Percentiles rank a stretch among this genome's conserved stretches.
Evolutionary conservation across 345 rosid genomes (phyloP).

Genomic region (Eucalyptus tenuipes): DNA sequence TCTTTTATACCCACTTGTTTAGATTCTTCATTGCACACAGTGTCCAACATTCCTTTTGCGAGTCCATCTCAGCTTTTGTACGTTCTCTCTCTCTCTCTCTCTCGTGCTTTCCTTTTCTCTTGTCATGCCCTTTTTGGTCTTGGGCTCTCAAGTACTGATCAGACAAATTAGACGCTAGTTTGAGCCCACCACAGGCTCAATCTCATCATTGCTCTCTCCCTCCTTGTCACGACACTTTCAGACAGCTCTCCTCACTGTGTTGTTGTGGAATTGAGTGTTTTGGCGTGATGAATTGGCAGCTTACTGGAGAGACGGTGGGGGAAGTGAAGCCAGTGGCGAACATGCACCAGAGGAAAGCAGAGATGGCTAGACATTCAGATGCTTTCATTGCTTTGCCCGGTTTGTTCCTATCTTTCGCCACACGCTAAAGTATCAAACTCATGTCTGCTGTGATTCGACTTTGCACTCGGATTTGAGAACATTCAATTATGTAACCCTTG

Average conservation of each 20-base stretch:
- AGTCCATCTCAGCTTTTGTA: not conserved
- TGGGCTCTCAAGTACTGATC: not conserved
- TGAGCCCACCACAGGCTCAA: not conserved
- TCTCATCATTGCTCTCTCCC: not conserved
- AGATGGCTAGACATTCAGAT: slow-evolving; percentile 20
- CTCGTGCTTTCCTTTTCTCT: not conserved
- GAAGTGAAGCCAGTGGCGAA: slow-evolving; percentile 23
- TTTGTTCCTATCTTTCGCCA: not conserved
- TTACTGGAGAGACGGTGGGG: slow-evolving; percentile 17
- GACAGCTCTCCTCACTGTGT: not conserved
- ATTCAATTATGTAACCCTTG: not conserved
- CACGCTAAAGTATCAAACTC: not conserved
- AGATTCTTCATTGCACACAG: not conserved
- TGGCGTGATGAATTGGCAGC: not conserved
- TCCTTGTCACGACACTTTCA: not conserved
- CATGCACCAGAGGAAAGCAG: slow-evolving; percentile 23
- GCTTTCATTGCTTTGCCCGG: slow-evolving; percentile 23
- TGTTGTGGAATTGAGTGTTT: not conserved
- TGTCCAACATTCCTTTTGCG: not conserved
- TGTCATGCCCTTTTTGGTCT: not conserved
- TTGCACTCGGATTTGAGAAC: not conserved
- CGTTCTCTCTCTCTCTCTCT: not conserved
- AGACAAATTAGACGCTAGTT: not conserved
- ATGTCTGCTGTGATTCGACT: not conserved
- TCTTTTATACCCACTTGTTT: not conserved